Evolutionary conservation across 495 filamentous ascomycete genomes (phyloP).

Genomic region (Aspergillus conjunctus): DNA sequence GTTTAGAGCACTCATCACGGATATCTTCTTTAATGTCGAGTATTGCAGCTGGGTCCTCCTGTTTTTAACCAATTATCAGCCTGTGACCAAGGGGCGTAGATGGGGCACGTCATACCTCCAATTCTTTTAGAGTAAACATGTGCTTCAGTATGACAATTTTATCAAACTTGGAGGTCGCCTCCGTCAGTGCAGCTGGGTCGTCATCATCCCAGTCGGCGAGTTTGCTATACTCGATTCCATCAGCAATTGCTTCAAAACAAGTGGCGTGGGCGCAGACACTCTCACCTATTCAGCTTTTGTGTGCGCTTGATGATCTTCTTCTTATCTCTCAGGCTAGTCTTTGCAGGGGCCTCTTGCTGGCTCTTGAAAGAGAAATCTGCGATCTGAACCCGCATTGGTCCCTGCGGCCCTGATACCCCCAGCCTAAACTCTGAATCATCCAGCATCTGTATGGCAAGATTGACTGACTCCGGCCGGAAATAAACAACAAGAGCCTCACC

Average conservation of each 20-base stretch:
- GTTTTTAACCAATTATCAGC: constrained; percentile 25
- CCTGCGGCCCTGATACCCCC: constrained; percentile 52
- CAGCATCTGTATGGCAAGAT: constrained; percentile 84
- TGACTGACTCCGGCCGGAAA: constrained; percentile 88
- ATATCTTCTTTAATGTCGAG: constrained; percentile 95
- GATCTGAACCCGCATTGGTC: constrained; percentile 76
- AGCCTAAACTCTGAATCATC: constrained; percentile 87
- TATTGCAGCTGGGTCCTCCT: constrained; percentile 79
- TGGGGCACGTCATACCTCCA: constrained; percentile 53
- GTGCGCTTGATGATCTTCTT: constrained; percentile 87
- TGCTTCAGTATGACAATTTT: constrained; percentile 87
- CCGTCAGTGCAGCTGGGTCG: constrained; percentile 61
- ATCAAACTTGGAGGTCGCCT: constrained; percentile 64
- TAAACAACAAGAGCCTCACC: constrained; percentile 92
- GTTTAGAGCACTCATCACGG: constrained; percentile 81
- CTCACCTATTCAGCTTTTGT: constrained; percentile 74
- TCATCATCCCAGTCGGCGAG: constrained; percentile 93
- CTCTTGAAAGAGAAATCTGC: constrained; percentile 91
- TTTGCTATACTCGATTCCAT: constrained; percentile 55
- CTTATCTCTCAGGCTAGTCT: constrained; percentile 62
- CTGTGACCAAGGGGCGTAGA: not conserved
- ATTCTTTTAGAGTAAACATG: constrained; percentile 88
- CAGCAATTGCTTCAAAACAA: constrained; percentile 5
- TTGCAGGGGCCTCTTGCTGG: constrained; percentile 58
- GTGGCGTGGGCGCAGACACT: not conserved